phyloP scores from a whole-genome alignment of 768 basidiomycete species.

The Hydnomerulius pinastri region DNA sequence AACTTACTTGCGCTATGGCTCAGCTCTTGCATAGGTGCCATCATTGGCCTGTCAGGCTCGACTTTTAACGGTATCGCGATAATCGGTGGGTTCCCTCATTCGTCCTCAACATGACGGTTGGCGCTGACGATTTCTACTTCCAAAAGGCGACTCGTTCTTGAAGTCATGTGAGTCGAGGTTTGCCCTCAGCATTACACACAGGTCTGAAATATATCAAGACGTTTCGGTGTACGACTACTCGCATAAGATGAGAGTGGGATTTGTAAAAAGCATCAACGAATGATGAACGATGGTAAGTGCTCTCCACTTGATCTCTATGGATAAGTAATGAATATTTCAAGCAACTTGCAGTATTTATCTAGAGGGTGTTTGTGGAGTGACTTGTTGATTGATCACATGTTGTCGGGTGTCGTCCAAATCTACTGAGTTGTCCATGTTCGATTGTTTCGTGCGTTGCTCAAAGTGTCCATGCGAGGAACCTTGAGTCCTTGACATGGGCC shows the following conservation, averaged over 20 bases:
- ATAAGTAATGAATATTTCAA: too few species aligned
- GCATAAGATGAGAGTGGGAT: slow-evolving; percentile 54
- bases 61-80: slow-evolving; percentile 12
- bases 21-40: slow-evolving; percentile 58
- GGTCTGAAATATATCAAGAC: slow-evolving; percentile 44
- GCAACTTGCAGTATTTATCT: too few species aligned
- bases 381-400: too few species aligned
- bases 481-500: too few species aligned
- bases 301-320: too few species aligned
- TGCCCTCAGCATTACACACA: not conserved
- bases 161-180: slow-evolving; percentile 57
- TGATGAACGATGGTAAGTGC: too few species aligned
- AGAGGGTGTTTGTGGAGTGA: too few species aligned
- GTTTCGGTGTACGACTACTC: slow-evolving; percentile 64
- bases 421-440: too few species aligned
- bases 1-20: not conserved
- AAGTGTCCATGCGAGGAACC: too few species aligned
- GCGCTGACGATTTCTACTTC: not conserved
- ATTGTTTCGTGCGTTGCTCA: too few species aligned
- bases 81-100: slow-evolving; percentile 26
- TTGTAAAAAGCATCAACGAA: slow-evolving; percentile 53
- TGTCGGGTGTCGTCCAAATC: too few species aligned
- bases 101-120: too few species aligned
- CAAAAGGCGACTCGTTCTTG: slow-evolving; percentile 58
- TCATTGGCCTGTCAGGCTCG: slow-evolving; percentile 44